Evolutionary conservation across 768 basidiomycete genomes (phyloP), one percentile per base, ranked within the genome.

Genomic region (Daedalea quercina): DNA sequence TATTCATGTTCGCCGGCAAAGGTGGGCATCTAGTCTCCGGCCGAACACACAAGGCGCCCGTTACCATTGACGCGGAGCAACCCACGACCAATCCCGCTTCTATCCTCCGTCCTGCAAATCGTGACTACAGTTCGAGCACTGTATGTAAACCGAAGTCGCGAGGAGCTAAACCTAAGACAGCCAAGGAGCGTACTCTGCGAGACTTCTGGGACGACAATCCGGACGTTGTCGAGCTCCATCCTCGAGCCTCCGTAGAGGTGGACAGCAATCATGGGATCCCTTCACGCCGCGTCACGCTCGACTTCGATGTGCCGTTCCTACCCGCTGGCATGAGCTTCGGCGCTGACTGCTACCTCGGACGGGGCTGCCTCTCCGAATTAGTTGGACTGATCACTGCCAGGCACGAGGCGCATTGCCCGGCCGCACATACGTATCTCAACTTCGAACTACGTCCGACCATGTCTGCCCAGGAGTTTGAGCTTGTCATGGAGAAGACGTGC

Each of bases 311-410:
- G 12, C 64, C 65, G 3, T 67, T 69, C 26, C 66, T 88, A 6
- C 72, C 70, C 22, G 70, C 77, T 2, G 84, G 82, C 2, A 66
- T 78, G 33, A 72, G 73, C 33, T 84, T 91, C 57, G 63, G 60
- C 1, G 35, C 67, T 1, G 67, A 72, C 9, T 79, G 83, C 6
- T 85, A 81, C 56, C 73, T 84, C 42, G 77, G 75, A 8, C 81
- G 72, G 53, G 85, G 87, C 0, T 72, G 76, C 60, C 76, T 93
- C 17, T 65, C 74, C 52, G 79, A 85, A 22, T 73, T 90, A 15
- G 54, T 82, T 45, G 60, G 71, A n/a, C 47, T 74, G 47, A 55
- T 75, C 19, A 63, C 66, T 20, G 61, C 66, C 26, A 52, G 55
- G 7, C 53, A 58, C 3, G 65, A 69, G 23, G 49, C 59, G 9